Evolutionary conservation across 1,284 basidiomycete genomes (phyloP), one percentile per base, ranked within the genome.

Genomic region (Neonothopanus nambi): DNA sequence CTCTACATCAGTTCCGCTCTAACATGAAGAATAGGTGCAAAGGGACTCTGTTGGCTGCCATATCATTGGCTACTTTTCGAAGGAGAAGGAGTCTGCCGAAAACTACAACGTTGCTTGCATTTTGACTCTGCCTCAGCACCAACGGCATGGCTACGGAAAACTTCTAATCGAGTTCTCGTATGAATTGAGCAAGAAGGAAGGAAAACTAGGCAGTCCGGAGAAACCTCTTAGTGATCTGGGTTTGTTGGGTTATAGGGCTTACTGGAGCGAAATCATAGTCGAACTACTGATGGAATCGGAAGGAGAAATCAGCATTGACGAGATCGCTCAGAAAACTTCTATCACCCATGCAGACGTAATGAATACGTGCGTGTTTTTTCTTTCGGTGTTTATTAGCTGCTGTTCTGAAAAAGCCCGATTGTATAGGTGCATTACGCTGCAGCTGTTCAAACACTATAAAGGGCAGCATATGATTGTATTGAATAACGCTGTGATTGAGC

Each of bases 51-150:
- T 81, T 20, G 97, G 97, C 17, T 94, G 92, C 67, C 97, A 99
- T 68, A 75, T 98, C 60, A 91, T 99, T 59, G 96, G 96, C 37
- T 99, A 98, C 75, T 99, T 99, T 70, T 98, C 95, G 30, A 99
- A 99, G 67, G 97, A 99, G 73, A 99, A 99, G 69, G 97, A 99
- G 69, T 97, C 87, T 5, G 91, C 96, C 13, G 96, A 99, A 66
- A 93, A 88, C 62, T 99, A 99, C 80, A 99, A 99, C 70, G 92
- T 99, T 50, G 96, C 97, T 0, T 99, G 97, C 79, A 98, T 99
- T 72, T 76, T 99, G 58, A 97, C 97, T 9, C 81, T 99, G 36
- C 97, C 97, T 6, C 97, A 99, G 69, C 91, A 98, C 69, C 97
- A 99, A 70, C 87, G 97, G 35, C 89, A 91, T 64, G 96, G 96